These are phyloP conservation scores for Diplodia sapinea DNA, from an alignment of 2,329 filamentous ascomycete species.

Conservation along the genomic window DNA sequence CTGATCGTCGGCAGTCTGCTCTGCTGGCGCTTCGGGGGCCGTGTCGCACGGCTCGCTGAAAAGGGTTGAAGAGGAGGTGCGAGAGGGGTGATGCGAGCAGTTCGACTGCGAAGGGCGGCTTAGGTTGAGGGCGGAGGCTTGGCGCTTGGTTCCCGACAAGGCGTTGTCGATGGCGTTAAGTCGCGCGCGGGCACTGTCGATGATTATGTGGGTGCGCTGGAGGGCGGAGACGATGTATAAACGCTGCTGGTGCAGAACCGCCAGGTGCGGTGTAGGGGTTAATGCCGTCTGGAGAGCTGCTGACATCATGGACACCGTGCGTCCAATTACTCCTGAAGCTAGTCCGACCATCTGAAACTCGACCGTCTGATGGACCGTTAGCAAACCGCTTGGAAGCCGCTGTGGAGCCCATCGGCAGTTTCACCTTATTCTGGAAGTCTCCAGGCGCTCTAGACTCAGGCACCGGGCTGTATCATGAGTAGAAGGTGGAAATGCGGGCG, in stretches of 20 bases:
- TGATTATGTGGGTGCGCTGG: constrained; percentile 18
- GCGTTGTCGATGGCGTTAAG: constrained; percentile 12
- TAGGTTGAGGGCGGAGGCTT: background rate
- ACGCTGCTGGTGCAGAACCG: constrained; percentile 28
- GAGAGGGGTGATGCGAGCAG: background rate
- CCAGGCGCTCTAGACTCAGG: constrained; percentile 14
- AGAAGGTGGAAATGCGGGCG: constrained; percentile 11
- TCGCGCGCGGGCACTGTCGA: constrained; percentile 23
- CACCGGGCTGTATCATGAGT: constrained; percentile 4
- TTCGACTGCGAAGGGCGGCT: background rate
- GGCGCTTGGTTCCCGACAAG: constrained; percentile 1
- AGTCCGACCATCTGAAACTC: constrained; percentile 26
- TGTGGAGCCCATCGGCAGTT: constrained; percentile 23
- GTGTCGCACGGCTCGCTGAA: constrained; percentile 4
- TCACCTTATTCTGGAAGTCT: constrained; percentile 24
- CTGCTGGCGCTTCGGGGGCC: background rate
- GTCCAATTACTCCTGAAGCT: constrained; percentile 18
- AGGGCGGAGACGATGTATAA: constrained; percentile 29
- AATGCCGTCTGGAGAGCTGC: constrained; percentile 23
- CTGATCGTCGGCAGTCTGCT: constrained; percentile 6
- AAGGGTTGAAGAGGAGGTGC: background rate
- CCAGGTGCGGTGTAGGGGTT: constrained; percentile 24
- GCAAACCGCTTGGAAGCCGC: constrained; percentile 9
- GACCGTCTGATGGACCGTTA: constrained; percentile 15
- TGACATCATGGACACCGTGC: constrained; percentile 29